Base-by-base conservation (phyloP, 768 basidiomycete species). In the Rhizopogon vesiculosus region DNA sequence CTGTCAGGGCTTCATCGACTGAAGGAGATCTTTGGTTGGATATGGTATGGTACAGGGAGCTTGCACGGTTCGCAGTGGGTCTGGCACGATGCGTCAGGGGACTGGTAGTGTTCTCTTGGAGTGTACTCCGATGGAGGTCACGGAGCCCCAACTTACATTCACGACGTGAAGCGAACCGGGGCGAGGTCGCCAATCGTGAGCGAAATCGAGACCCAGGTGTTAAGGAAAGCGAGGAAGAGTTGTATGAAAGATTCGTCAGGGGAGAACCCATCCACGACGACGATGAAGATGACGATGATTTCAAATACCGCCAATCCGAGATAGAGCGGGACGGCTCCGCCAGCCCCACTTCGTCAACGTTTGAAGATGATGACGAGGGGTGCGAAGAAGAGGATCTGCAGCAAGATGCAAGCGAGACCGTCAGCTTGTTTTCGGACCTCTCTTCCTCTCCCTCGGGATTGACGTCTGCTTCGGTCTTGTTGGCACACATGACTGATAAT, bases 191-290 rank as follows among this genome's bases (percentile, higher is more conserved):
- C 49, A 18, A 56, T 57, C 39, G 33, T 54, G 35, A 38, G 48
- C 33, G 15, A 15, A 38, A 25, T 22, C 19, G 53, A 38, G 35
- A 53, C 18, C 19, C 39, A 31, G 59, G 61, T 15, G 54, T 48
- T 16, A 58, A 60, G n/a, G 58, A 57, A 43, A 71, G 60, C 22
- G 75, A 76, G 5, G 69, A 63, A 28, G 74, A 76, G 39, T 55
- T 78, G 2, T 88, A 87, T 64, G 67, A 70, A 56, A 73, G 79
- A 33, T 89, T 89, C 61, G 69, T 87, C 57, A 73, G 78, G 15
- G 87, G 85, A 10, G 86, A 87, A 52, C 72, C 64, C 6, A 63
- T 82, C 16, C 75, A 71, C 55, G 40, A 41, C 3, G 81, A 81
- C 54, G 79, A 80, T 46, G 78, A 79, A 51, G 76, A 76, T 15